These are phyloP conservation scores for Pulveroboletus sp. DNA, from an alignment of 768 basidiomycete genomes.

Conservation along the genomic window DNA sequence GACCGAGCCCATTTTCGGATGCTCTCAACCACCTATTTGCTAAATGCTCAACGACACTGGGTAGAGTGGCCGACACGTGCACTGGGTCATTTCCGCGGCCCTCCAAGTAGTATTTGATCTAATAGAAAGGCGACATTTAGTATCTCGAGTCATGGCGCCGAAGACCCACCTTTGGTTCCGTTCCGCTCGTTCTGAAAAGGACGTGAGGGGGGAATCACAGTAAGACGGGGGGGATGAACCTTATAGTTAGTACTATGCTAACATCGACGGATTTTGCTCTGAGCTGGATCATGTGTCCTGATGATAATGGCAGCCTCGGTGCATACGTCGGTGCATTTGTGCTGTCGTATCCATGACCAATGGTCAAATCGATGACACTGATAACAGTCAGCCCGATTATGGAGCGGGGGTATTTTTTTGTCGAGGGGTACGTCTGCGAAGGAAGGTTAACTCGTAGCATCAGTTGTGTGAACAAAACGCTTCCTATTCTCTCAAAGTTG, in stretches of 20 bases:
- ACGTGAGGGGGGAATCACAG: background rate
- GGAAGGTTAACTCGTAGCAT: background rate
- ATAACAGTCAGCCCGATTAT: constrained; percentile 61
- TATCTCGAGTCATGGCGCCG: background rate
- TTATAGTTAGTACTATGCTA: constrained; percentile 62
- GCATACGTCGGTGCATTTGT: constrained; percentile 61
- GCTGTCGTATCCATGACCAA: constrained; percentile 62
- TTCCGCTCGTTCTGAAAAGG: constrained; percentile 70
- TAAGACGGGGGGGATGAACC: constrained; percentile 40
- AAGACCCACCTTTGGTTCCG: constrained; percentile 73
- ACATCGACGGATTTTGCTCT: constrained; percentile 44
- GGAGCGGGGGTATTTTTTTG: constrained; percentile 49
- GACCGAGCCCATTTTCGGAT: constrained; percentile 44
- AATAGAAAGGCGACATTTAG: constrained; percentile 1
- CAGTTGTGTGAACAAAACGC: constrained; percentile 4
- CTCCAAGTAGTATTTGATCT: constrained; percentile 90
- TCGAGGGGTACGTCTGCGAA: constrained; percentile 17
- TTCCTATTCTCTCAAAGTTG: constrained; percentile 43
- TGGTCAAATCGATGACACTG: constrained; percentile 70
- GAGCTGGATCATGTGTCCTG: constrained; percentile 85
- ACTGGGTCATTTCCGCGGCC: constrained; percentile 55
- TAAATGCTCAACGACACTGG: constrained; percentile 55
- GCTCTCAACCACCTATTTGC: constrained; percentile 68
- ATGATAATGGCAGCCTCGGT: constrained; percentile 65
- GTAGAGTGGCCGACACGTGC: constrained; percentile 49